Evolutionary conservation across 371 early-diverging fungal species (phyloP), one percentile per base, ranked within the genome.

Genomic region (Batkoa obscura): DNA sequence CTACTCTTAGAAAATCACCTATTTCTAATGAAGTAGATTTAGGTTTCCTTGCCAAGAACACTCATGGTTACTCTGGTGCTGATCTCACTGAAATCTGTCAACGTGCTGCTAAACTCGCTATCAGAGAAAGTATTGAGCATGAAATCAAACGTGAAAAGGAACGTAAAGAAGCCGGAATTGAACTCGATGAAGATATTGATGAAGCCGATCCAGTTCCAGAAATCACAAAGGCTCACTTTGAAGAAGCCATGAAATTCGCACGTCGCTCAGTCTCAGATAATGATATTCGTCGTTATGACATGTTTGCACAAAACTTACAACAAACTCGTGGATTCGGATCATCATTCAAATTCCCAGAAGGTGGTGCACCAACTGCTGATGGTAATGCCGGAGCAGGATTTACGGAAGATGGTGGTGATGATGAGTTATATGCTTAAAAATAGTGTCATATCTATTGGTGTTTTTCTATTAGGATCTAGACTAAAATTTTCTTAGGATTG

Each of bases 71-170:
- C 83, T 94, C 94, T 60, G 99, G 99, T 68, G 99, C 99, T 46
- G 99, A 99, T 80, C 72, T 99, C 63, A 90, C 96, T 32, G 99
- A 99, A 73, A 97, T 99, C 62, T 99, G 99, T 75, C 99, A 99
- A 74, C 86, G 98, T 61, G 96, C 99, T 37, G 91, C 94, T 69
- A 99, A 99, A 72, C 76, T 98, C 32, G 99, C 99, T 38, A 96
- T 99, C 61, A 88, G 99, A 62, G 94, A 98, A 72, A 84, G 83
- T 68, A 99, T 99, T 67, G 95, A 94, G 61, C 76, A 81, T 42
- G 98, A 99, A 55, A 80, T 94, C 55, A 61, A 64, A 41, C 69
- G 68, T 46, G 85, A 89, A 62, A 75, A 79, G 47, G 82, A 79
- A 45, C 70, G 72, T 52, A 80, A 78, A 72, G 84, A 80, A 51